phyloP scores from a whole-genome alignment of 352 stramenopile genomes.

The Aphanomyces invadans region DNA sequence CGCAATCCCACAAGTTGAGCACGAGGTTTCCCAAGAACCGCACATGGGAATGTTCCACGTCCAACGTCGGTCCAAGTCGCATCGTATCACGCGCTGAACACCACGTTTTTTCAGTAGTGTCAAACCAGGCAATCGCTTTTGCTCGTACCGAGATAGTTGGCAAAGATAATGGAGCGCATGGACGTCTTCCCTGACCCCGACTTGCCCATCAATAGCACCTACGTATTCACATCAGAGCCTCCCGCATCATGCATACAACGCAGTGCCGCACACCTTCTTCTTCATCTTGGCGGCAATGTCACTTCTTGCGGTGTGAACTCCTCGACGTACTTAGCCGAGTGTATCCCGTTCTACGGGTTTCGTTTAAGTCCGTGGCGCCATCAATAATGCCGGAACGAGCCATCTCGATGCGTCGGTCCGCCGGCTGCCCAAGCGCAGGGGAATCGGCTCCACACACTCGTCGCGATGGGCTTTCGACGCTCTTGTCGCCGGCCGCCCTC shows the following conservation, averaged over 20 bases:
- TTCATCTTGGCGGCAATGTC: constrained; percentile 32
- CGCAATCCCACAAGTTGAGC: constrained; percentile 99
- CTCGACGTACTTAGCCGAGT: not conserved
- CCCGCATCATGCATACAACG: not conserved
- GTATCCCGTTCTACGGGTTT: not conserved
- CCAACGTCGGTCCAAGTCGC: constrained; percentile 91
- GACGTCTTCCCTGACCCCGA: constrained; percentile 97
- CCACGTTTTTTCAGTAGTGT: too few relatives aligned
- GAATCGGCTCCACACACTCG: too few relatives aligned
- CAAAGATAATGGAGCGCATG: constrained; percentile 99
- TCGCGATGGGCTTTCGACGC: too few relatives aligned
- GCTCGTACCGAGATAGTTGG: constrained; percentile 93
- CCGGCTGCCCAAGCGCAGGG: too few relatives aligned
- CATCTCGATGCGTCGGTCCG: too few relatives aligned
- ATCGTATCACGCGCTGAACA: constrained; percentile 92
- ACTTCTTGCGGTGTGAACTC: constrained; percentile 1
- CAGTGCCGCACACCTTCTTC: constrained; percentile 50
- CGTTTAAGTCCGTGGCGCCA: not conserved
- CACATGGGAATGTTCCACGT: constrained; percentile 89
- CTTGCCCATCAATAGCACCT: constrained; percentile 95
- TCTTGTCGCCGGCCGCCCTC: too few relatives aligned
- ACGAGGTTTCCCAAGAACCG: constrained; percentile 97
- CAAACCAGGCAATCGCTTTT: not conserved
- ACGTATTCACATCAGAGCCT: constrained; percentile 18
- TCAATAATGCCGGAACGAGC: too few relatives aligned